Evolutionary conservation across 208 protist species (phyloP).

Genomic region (Balamuthia mandrillaris): DNA sequence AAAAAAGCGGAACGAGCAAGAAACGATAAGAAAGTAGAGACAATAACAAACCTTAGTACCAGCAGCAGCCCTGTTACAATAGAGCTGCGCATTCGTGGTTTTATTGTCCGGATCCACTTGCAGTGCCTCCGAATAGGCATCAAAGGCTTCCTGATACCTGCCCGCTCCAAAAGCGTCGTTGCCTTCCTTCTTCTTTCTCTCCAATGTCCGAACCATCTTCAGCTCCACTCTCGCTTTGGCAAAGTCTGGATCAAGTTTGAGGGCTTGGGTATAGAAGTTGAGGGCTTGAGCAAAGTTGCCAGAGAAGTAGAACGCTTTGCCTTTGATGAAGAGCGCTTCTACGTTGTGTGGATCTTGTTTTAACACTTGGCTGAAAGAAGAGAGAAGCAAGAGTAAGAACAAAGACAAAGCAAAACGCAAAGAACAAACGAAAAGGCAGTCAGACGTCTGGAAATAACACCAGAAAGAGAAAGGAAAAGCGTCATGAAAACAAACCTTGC

Average conservation of each 20-base stretch:
- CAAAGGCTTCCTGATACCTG: constrained; percentile 45
- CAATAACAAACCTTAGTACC: constrained; percentile 35
- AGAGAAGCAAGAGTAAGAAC: not conserved
- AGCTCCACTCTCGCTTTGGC: constrained; percentile 13
- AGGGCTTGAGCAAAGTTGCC: constrained; percentile 36
- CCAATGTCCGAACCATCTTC: constrained; percentile 34
- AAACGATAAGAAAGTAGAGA: no score
- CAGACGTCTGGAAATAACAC: no score
- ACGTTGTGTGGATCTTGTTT: constrained; percentile 45
- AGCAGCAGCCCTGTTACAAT: constrained; percentile 52
- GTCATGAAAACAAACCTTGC: not conserved
- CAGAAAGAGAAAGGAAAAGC: not conserved
- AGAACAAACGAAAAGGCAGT: no score
- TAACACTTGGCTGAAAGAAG: constrained; percentile 34
- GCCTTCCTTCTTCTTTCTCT: constrained; percentile 52
- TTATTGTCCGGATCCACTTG: constrained; percentile 47
- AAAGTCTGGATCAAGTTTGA: constrained; percentile 56
- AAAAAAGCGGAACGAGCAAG: no score
- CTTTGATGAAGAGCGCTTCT: constrained; percentile 40
- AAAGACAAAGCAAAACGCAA: not conserved
- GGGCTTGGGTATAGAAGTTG: constrained; percentile 37
- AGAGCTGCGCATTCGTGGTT: constrained; percentile 39
- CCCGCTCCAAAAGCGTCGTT: constrained; percentile 54
- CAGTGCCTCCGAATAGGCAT: constrained; percentile 48
- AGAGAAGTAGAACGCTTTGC: constrained; percentile 43